Conservation (phyloP, 1,139 yeast species). For the Geotrichum restrictum region DNA sequence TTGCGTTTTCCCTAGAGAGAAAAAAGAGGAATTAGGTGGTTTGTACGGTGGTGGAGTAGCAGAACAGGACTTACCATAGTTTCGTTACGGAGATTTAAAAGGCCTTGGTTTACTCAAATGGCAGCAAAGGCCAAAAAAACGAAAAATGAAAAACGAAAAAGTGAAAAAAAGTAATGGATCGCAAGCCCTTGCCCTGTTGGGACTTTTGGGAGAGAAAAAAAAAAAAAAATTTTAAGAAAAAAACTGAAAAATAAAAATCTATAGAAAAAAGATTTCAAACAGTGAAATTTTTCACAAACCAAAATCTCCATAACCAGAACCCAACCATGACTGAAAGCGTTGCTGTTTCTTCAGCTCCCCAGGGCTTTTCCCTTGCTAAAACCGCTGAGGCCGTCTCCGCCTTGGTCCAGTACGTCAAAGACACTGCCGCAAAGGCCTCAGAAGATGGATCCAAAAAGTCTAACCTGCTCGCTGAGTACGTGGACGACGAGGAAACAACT, state of each 20-base stretch:
- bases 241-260: background rate
- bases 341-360: too few species aligned
- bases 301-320: background rate
- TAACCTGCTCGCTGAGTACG: constrained; percentile 55
- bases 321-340: background rate
- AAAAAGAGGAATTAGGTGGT: background rate
- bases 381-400: constrained; percentile 38
- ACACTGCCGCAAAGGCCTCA: constrained; percentile 22
- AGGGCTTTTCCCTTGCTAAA: constrained; percentile 23
- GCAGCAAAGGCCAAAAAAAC: too few species aligned
- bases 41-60: background rate
- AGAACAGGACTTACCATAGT: too few species aligned
- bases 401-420: constrained; percentile 34
- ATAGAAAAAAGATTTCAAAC: too few species aligned
- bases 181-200: constrained; percentile 79
- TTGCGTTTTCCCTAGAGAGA: constrained; percentile 83
- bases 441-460: constrained; percentile 24
- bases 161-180: too few species aligned
- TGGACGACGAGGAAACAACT: constrained; percentile 34
- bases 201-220: constrained; percentile 11
- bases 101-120: background rate
- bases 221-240: constrained; percentile 11
- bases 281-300: background rate
- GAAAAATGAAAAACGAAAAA: too few species aligned
- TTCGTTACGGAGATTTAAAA: background rate